These are phyloP conservation scores for Rhizoctonia solani DNA, from an alignment of 1,284 basidiomycete species.

Conservation along the genomic window DNA sequence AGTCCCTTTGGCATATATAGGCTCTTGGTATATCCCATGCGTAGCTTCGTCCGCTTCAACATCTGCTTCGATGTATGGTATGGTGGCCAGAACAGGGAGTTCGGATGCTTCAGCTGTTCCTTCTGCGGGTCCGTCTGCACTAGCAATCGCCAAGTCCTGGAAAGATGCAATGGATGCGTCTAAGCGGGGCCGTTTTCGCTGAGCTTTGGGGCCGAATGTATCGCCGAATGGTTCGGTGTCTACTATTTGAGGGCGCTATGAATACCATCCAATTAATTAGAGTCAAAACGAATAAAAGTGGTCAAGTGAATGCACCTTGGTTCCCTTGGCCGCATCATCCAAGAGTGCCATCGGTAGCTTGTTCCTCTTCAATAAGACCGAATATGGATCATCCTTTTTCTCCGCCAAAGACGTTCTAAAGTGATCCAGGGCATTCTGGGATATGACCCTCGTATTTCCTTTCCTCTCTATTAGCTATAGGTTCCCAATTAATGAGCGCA, in stretches of 20 bases:
- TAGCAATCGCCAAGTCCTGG: conserved; percentile 71
- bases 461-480: conserved; percentile 24
- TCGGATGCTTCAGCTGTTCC: conserved; percentile 50
- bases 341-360: conserved; percentile 94
- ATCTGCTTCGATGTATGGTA: conserved; percentile 39
- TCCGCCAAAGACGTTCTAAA: conserved; percentile 83
- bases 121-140: conserved; percentile 33
- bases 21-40: conserved; percentile 64
- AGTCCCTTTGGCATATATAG: conserved; percentile 90
- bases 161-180: conserved; percentile 73
- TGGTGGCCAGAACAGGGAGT: conserved; percentile 14
- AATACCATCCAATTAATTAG: neutral
- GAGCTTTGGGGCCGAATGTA: conserved; percentile 92
- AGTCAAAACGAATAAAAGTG: conserved; percentile 13
- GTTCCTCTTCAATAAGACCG: conserved; percentile 86
- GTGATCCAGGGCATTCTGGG: conserved; percentile 92
- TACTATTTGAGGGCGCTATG: conserved; percentile 83
- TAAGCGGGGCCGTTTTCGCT: conserved; percentile 84
- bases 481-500: neutral
- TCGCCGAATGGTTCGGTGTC: conserved; percentile 91
- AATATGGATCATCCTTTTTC: conserved; percentile 91
- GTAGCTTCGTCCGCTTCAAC: conserved; percentile 47
- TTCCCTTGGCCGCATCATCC: conserved; percentile 80
- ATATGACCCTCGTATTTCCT: conserved; percentile 98
- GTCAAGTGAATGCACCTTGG: conserved; percentile 61